phyloP scores from a whole-genome alignment of 257 asterid genomes.

The Jacaranda mimosifolia region DNA sequence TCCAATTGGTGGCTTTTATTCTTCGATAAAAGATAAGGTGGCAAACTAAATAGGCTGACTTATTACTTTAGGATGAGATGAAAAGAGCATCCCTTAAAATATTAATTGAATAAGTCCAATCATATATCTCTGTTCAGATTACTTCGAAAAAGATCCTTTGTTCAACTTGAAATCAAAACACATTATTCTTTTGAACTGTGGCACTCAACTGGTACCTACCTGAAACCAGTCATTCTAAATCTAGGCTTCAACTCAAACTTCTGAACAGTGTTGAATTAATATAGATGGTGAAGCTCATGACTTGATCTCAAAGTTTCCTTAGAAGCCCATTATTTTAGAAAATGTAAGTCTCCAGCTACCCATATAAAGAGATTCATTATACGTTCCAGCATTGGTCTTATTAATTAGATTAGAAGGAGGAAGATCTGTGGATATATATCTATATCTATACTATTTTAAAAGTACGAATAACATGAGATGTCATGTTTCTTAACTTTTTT shows the following conservation, averaged over 20 bases:
- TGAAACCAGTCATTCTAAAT: constrained; percentile 11
- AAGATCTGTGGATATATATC: background rate
- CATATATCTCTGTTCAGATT: background rate
- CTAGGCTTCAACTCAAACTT: background rate
- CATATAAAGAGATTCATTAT: background rate
- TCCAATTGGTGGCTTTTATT: background rate
- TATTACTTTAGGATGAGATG: background rate
- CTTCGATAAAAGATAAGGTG: background rate
- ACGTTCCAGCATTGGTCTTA: background rate
- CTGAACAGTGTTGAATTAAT: background rate
- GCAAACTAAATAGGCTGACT: background rate
- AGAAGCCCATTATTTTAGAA: background rate
- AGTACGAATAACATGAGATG: no score
- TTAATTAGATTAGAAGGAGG: background rate
- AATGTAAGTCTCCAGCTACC: background rate
- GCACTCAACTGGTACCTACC: background rate
- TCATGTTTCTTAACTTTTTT: no score
- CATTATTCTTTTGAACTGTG: background rate
- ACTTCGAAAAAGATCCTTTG: background rate
- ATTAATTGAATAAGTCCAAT: background rate
- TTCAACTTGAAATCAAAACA: background rate
- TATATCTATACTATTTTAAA: no score
- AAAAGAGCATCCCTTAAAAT: constrained; percentile 4
- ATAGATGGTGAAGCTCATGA: background rate
- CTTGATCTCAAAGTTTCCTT: background rate